Conservation (phyloP, 2,329 filamentous ascomycete genomes). For the Fusarium nurragi region DNA sequence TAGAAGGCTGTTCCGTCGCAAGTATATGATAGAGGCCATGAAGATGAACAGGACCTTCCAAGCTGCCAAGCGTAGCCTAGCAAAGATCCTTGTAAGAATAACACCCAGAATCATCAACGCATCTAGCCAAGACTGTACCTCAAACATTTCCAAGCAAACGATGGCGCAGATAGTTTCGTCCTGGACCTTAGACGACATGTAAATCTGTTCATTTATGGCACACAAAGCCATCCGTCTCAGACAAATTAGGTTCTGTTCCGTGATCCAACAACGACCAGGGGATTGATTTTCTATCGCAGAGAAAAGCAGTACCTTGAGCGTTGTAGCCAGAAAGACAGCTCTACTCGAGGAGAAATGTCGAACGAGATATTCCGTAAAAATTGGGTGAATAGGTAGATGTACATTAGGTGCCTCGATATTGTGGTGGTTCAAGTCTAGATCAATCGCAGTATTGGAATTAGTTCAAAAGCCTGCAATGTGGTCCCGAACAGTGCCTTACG, state of each 20-base stretch:
- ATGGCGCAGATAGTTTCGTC: not conserved
- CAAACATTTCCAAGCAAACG: not conserved
- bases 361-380: not conserved
- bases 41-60: not conserved
- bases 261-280: not conserved
- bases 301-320: not conserved
- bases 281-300: not conserved
- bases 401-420: not conserved
- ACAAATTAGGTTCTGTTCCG: not conserved
- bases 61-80: not conserved
- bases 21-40: not conserved
- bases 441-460: not conserved
- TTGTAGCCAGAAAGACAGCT: not conserved
- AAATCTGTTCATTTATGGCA: not conserved
- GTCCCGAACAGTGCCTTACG: not conserved
- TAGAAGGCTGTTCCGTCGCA: not conserved
- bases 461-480: too few relatives aligned
- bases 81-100: too few relatives aligned
- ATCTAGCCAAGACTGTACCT: not conserved
- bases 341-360: not conserved
- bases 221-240: not conserved
- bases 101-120: too few relatives aligned
- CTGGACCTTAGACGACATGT: not conserved
- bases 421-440: not conserved
- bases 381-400: not conserved